These are phyloP conservation scores for Penicillium frequentans DNA, from an alignment of 2,329 filamentous ascomycete genomes.

Conservation along the genomic window DNA sequence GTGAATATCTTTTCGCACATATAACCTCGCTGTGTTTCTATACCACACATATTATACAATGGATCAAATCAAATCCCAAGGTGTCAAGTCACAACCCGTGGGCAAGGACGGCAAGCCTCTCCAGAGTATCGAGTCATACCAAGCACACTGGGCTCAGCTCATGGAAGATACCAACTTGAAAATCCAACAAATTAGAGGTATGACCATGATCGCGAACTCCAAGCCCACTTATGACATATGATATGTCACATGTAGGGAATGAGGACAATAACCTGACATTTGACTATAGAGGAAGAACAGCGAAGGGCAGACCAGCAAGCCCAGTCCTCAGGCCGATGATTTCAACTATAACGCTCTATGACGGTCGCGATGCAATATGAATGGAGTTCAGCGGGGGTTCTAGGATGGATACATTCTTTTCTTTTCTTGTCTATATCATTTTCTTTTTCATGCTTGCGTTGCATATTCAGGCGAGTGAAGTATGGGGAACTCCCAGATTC, in stretches of 20 bases:
- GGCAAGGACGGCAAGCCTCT: slow-evolving; percentile 8
- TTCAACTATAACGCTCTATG: background rate
- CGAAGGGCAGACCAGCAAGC: background rate
- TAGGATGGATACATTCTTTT: background rate
- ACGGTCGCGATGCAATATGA: background rate
- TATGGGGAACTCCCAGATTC: background rate
- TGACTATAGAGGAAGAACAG: slow-evolving; percentile 13
- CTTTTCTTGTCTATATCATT: slow-evolving; percentile 1
- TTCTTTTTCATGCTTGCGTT: background rate
- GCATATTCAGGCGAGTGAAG: background rate
- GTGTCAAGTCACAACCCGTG: background rate
- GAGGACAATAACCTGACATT: slow-evolving; percentile 5
- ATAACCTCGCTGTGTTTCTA: background rate
- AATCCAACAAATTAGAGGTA: slow-evolving; percentile 18
- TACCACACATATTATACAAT: background rate
- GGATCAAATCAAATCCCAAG: slow-evolving; percentile 9
- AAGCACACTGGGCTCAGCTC: slow-evolving; percentile 17
- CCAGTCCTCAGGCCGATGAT: background rate
- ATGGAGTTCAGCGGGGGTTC: background rate
- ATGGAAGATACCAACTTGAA: slow-evolving; percentile 17
- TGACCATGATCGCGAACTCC: background rate
- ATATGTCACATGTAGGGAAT: slow-evolving; percentile 9
- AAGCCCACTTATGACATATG: slow-evolving; percentile 4
- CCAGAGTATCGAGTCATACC: slow-evolving; percentile 15
- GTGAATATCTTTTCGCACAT: background rate